Evolutionary conservation across 2,329 filamentous ascomycete genomes (phyloP), one percentile per base, ranked within the genome.

Genomic region (Magnaporthales sp.): DNA sequence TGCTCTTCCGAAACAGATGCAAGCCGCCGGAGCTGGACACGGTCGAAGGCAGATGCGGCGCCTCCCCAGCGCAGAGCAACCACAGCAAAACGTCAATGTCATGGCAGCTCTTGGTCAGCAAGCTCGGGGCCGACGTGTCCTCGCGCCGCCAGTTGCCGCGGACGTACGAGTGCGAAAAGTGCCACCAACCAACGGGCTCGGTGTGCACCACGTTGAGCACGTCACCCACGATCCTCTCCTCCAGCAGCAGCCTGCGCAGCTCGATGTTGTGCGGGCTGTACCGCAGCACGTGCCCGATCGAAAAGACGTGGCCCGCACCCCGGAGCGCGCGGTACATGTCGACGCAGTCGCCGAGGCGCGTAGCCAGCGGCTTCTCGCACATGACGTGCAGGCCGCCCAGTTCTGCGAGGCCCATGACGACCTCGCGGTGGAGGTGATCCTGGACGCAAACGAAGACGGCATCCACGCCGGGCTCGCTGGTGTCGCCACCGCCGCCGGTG

Each of bases 181-280:
- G 95, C 92, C 93, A 98, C 89, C 91, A 96, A 0, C 95, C 95
- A 0, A 99, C 89, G 0, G 95, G 95, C 76, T 98, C 95, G 0
- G 92, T 95, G 77, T 98, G 95, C 69, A 96, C 91, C 54, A 97
- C 83, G 54, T 91, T 94, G 65, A 96, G 80, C 31, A 97, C 82
- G 66, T 97, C 91, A 7, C 95, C 95, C 73, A 99, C 89, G 13
- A 89, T 86, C 13, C 84, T 83, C 65, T 96, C 87, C 70, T 90
- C 84, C 1, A 93, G 83, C 5, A 98, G 82, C 19, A 98, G 80
- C 74, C 90, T 88, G 64, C 93, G 87, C 30, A 99, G 82, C 67
- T 94, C 80, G 77, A 92, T 90, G 75, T 98, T 98, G 77, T 97
- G 93, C 10, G 93, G 93, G 72, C 90, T 96, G 77, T 98, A 98